These are phyloP conservation scores for Stachybotrys chlorohalonatus DNA, from an alignment of 2,329 filamentous ascomycete genomes.

Conservation along the genomic window DNA sequence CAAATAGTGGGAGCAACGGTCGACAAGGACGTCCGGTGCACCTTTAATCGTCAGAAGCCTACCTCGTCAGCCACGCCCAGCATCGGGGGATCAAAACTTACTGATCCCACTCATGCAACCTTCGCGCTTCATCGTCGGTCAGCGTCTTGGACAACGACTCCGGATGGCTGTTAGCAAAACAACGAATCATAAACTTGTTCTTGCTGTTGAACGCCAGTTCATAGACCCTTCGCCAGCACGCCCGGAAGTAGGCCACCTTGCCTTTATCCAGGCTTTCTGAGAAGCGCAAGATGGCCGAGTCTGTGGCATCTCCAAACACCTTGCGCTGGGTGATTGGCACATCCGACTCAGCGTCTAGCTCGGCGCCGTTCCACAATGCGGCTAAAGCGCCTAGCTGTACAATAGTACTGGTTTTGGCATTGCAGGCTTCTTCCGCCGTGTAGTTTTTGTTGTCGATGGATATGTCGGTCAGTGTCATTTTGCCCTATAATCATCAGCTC, in stretches of 20 bases:
- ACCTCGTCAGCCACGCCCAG: background rate
- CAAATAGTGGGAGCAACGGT: conserved; percentile 50
- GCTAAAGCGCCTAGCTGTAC: conserved; percentile 51
- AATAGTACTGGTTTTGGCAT: conserved; percentile 26
- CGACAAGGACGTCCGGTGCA: conserved; percentile 64
- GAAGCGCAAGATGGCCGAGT: conserved; percentile 65
- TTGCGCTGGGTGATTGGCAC: conserved; percentile 51
- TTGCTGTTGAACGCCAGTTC: conserved; percentile 72
- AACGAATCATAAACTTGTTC: conserved; percentile 72
- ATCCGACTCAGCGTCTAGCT: conserved; percentile 60
- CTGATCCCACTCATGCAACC: conserved; percentile 27
- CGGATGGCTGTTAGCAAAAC: conserved; percentile 37
- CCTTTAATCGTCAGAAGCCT: conserved; percentile 68
- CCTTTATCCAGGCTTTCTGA: conserved; percentile 49
- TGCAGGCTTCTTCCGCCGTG: conserved; percentile 39
- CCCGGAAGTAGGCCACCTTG: conserved; percentile 48
- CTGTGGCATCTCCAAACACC: conserved; percentile 68
- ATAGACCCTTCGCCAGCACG: conserved; percentile 56
- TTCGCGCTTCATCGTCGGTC: conserved; percentile 20
- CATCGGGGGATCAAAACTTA: conserved; percentile 12
- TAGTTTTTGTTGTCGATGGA: conserved; percentile 44
- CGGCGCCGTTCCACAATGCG: conserved; percentile 65
- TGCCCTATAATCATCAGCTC: conserved; percentile 36
- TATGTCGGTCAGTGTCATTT: conserved; percentile 65
- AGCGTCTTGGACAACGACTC: conserved; percentile 25